These are phyloP conservation scores for Zygosaccharomyces pseudorouxii DNA, from an alignment of 805 yeast species.

Conservation along the genomic window DNA sequence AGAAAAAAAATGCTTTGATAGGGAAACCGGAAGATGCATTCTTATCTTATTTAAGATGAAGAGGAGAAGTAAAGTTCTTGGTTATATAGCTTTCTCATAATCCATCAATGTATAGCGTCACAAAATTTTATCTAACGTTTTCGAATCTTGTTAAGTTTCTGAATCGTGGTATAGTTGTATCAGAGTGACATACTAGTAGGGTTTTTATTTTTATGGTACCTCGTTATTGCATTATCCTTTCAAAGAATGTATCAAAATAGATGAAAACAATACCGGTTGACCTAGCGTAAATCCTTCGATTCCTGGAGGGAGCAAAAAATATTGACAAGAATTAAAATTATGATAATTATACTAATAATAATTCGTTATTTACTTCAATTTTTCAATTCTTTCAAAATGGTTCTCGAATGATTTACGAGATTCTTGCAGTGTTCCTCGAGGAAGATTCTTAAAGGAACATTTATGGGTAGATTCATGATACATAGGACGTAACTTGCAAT, in stretches of 20 bases:
- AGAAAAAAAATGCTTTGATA: background rate
- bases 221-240: background rate
- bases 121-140: background rate
- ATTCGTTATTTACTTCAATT: background rate
- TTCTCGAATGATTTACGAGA: conserved; percentile 18
- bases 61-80: background rate
- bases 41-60: background rate
- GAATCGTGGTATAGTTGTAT: background rate
- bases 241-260: background rate
- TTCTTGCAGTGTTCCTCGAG: conserved; percentile 11
- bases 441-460: conserved; percentile 8
- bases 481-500: conserved; percentile 34
- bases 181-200: background rate
- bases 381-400: background rate
- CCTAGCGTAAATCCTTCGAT: background rate
- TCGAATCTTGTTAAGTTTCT: background rate
- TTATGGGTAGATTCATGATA: conserved; percentile 19
- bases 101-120: background rate
- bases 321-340: background rate
- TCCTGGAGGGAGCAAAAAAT: background rate
- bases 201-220: background rate
- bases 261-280: background rate
- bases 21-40: background rate
- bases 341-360: background rate
- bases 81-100: background rate